Base-by-base conservation (phyloP, 805 yeast species). In the Candida dendrica region DNA sequence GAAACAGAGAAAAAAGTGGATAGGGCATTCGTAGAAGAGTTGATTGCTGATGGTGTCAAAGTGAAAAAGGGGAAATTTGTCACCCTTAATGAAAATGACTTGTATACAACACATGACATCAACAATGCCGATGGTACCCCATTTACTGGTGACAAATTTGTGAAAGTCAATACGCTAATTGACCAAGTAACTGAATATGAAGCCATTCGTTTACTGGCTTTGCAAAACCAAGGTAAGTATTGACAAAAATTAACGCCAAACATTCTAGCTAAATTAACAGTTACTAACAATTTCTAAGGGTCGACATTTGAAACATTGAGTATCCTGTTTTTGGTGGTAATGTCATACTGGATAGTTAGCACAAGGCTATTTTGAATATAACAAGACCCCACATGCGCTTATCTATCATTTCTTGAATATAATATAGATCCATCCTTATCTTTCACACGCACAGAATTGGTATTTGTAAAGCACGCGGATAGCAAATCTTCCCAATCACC, bases 21-120 rank as follows among this genome's bases (percentile, higher is more conserved):
- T 9, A 61, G 56, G 7, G 72, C 74, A 27, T 50, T 66, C 64
- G 77, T 75, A 1, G 56, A 60, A 5, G 64, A 62, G 0, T 55
- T 80, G 39, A 69, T 81, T 34, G 62, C 64, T 24, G 55, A 52
- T 9, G 86, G 87, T 1, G 80, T 75, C 4, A 56, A 63, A 7
- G 66, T 63, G 0, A 53, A 59, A 9, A 60, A 55, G 37, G 91
- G 91, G 0, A 60, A 61, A 43, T 80, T 59, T 52, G 72, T 80
- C 8, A 52, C 64, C 3, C 54, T 83, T 8, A 44, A 62, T 3
- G 68, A 64, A 8, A 52, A 60, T 0, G 80, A 78, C 34, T 51
- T 79, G 42, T 46, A 47, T 9, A 64, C 77, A 1, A 63, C 63
- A 6, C 71, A 52, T 49, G 63, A 66, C 38, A 68, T 81, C 6